These are phyloP conservation scores for Lactarius psammicola DNA, from an alignment of 768 basidiomycete genomes.

Conservation along the genomic window DNA sequence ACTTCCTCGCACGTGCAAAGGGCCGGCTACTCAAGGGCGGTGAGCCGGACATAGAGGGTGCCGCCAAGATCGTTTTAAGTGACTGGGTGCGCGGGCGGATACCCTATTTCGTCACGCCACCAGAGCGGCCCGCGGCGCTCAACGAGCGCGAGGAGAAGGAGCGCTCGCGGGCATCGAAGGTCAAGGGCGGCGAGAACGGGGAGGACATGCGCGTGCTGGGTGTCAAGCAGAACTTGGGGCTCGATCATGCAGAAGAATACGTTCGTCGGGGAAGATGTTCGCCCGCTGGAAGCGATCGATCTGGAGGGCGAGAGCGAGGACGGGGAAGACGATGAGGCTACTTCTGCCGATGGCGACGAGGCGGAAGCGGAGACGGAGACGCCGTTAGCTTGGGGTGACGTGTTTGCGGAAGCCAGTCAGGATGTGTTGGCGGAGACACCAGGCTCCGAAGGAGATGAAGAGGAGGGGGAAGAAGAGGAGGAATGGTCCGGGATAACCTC, in stretches of 20 bases:
- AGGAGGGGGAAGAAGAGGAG: constrained; percentile 33
- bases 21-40: constrained; percentile 92
- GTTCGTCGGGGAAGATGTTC: constrained; percentile 83
- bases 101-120: constrained; percentile 93
- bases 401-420: constrained; percentile 57
- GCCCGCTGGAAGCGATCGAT: constrained; percentile 54
- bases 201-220: constrained; percentile 45
- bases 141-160: constrained; percentile 57
- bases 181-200: constrained; percentile 38
- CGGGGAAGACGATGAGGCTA: constrained; percentile 44
- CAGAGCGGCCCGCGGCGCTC: constrained; percentile 72
- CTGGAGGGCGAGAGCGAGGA: constrained; percentile 33
- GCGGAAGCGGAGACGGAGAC: constrained; percentile 39
- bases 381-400: constrained; percentile 81
- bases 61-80: constrained; percentile 91
- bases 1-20: constrained; percentile 83
- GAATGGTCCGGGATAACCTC: constrained; percentile 28
- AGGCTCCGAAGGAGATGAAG: constrained; percentile 32
- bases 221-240: constrained; percentile 84
- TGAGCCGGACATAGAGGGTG: constrained; percentile 88
- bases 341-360: constrained; percentile 40
- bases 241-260: constrained; percentile 87
- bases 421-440: constrained; percentile 21
- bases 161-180: constrained; percentile 43
- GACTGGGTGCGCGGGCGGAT: constrained; percentile 98